phyloP scores from a whole-genome alignment of 306 rosid species.

The Lathyrus aphaca region DNA sequence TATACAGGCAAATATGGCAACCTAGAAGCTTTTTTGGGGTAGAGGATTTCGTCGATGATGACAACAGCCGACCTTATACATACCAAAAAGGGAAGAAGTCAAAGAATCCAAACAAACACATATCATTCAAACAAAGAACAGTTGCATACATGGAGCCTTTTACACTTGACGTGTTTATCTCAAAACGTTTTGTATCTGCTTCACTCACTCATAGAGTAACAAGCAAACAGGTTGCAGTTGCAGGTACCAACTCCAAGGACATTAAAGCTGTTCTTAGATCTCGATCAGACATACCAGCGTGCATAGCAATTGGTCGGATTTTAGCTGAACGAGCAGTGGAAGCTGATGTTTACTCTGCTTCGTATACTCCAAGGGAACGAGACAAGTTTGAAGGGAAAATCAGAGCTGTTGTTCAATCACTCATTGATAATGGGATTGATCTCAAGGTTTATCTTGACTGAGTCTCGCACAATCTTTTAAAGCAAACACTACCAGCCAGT shows the following conservation, averaged over 20 bases:
- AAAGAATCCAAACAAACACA: slow-evolving; percentile 80
- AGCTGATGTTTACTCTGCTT: slow-evolving; percentile 86
- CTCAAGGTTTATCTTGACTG: slow-evolving; percentile 82
- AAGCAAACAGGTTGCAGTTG: slow-evolving; percentile 92
- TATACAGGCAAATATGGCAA: slow-evolving; percentile 58
- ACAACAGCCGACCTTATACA: slow-evolving; percentile 87
- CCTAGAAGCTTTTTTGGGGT: slow-evolving; percentile 95
- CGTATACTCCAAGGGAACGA: slow-evolving; percentile 85
- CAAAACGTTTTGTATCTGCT: slow-evolving; percentile 94
- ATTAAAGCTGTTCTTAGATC: slow-evolving; percentile 83
- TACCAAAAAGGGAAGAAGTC: slow-evolving; percentile 85
- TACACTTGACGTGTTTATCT: slow-evolving; percentile 88
- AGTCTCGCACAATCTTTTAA: slow-evolving; percentile 14
- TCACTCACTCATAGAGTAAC: slow-evolving; percentile 91
- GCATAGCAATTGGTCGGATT: slow-evolving; percentile 79
- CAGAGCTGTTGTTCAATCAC: slow-evolving; percentile 95
- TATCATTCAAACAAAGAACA: slow-evolving; percentile 89
- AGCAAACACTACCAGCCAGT: neutral
- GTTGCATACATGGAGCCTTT: slow-evolving; percentile 92
- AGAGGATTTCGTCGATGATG: slow-evolving; percentile 86
- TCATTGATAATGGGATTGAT: slow-evolving; percentile 91
- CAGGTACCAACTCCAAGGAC: slow-evolving; percentile 97
- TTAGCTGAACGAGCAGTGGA: slow-evolving; percentile 90
- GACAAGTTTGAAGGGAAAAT: slow-evolving; percentile 97
- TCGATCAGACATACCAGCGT: slow-evolving; percentile 90